Conservation (phyloP, 192 early-diverging fungal species). For the Entomortierella parvispora region DNA sequence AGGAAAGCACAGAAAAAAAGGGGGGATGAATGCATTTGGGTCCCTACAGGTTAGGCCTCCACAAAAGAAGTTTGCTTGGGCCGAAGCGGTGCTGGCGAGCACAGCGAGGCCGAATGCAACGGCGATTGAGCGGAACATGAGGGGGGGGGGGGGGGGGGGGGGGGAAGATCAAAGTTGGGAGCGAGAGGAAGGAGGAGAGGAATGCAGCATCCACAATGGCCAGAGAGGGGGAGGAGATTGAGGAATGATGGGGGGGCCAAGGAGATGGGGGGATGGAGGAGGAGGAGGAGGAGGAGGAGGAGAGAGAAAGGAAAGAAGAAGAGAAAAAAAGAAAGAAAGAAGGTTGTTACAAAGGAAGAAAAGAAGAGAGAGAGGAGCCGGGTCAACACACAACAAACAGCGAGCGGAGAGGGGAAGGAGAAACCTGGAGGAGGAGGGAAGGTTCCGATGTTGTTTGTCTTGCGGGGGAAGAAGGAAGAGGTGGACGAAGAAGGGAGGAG, state of each 20-base stretch:
- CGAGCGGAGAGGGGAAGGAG: too few relatives aligned
- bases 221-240: too few relatives aligned
- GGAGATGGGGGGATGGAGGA: neutral
- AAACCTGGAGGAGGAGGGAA: too few relatives aligned
- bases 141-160: neutral
- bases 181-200: neutral
- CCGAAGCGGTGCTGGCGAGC: conserved; percentile 11
- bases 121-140: conserved; percentile 12
- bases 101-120: neutral
- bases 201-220: too few relatives aligned
- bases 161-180: neutral
- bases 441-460: too few relatives aligned
- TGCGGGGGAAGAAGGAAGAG: too few relatives aligned
- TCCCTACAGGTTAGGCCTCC: conserved; percentile 6
- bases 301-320: neutral
- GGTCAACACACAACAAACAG: too few relatives aligned
- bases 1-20: conserved; percentile 1
- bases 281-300: neutral
- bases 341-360: neutral
- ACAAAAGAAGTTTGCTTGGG: conserved; percentile 8
- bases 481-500: neutral
- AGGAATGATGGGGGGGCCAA: too few relatives aligned
- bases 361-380: too few relatives aligned
- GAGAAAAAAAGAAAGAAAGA: neutral
- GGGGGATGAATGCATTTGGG: conserved; percentile 16